A percentile compares a stretch with the other conserved stretches of the same genome.
Conservation (phyloP, 164 flowering plant species). For the Umbilicus rupestris region DNA sequence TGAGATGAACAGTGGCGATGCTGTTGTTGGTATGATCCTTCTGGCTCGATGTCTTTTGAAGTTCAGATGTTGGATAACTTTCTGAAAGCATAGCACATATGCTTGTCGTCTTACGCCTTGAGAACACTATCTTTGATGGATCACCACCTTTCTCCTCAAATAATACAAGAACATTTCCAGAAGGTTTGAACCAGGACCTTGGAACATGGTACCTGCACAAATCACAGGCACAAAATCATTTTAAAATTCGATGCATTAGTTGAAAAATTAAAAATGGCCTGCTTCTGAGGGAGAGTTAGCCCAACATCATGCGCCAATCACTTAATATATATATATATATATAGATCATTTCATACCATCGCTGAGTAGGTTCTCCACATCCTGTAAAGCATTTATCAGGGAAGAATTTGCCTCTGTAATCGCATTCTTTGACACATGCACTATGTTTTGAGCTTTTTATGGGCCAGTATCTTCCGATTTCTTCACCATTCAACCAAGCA, state of each 20-base stretch:
- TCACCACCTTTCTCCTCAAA: slow-evolving; percentile 97
- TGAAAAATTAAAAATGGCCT: neutral
- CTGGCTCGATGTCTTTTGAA: slow-evolving; percentile 20
- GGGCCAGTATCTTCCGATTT: slow-evolving; percentile 95
- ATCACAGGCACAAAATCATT: neutral
- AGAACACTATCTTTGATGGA: slow-evolving; percentile 58
- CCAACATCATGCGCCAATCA: too few species aligned
- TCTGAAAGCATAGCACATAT: slow-evolving; percentile 47
- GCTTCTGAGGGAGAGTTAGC: neutral
- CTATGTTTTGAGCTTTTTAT: slow-evolving; percentile 47
- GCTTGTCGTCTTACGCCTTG: slow-evolving; percentile 47
- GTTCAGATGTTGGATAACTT: slow-evolving; percentile 51
- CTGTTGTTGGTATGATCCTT: slow-evolving; percentile 9
- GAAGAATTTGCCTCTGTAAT: slow-evolving; percentile 81
- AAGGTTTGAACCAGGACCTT: slow-evolving; percentile 90
- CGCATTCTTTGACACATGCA: slow-evolving; percentile 54
- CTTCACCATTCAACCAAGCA: slow-evolving; percentile 96
- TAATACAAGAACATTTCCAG: slow-evolving; percentile 74
- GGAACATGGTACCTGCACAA: slow-evolving; percentile 89
- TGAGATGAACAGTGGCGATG: slow-evolving; percentile 33
- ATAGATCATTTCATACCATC: slow-evolving; percentile 67
- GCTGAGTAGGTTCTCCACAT: slow-evolving; percentile 91
- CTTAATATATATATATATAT: too few species aligned
- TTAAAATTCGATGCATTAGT: slow-evolving; percentile 2
- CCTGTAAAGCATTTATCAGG: slow-evolving; percentile 86